Evolutionary conservation across 345 rosid species (phyloP).

Genomic region (Excoecaria agallocha): DNA sequence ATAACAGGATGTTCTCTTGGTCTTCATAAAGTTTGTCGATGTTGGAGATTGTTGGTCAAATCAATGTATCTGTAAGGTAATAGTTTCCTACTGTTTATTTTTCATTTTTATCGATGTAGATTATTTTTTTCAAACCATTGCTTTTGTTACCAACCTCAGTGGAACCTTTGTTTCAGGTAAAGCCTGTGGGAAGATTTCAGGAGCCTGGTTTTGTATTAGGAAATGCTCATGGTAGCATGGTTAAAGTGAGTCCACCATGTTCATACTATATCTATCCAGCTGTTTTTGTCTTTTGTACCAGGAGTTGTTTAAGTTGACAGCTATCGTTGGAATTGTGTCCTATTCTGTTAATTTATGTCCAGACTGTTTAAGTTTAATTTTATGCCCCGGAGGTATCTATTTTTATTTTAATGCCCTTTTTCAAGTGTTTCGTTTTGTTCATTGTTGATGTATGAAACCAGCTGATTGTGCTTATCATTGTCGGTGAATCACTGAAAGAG

Average conservation of each 20-base stretch:
- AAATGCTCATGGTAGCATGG: slow-evolving; percentile 10
- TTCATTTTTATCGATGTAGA: background rate
- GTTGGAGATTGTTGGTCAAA: slow-evolving; percentile 31
- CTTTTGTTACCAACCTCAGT: slow-evolving; percentile 1
- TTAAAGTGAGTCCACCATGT: slow-evolving; percentile 10
- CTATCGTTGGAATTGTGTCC: background rate
- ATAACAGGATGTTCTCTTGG: background rate
- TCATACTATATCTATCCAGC: background rate
- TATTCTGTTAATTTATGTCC: background rate
- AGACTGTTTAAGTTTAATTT: background rate
- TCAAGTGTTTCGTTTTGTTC: background rate
- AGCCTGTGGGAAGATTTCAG: slow-evolving; percentile 15
- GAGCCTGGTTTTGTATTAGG: slow-evolving; percentile 18
- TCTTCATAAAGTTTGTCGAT: slow-evolving; percentile 7
- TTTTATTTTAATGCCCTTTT: background rate
- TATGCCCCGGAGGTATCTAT: background rate
- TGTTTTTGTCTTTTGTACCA: slow-evolving; percentile 5
- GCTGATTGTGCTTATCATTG: background rate
- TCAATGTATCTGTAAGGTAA: slow-evolving; percentile 35
- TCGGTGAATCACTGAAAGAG: too few species aligned
- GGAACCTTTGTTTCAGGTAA: slow-evolving; percentile 21
- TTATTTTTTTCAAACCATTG: background rate
- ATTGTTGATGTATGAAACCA: background rate
- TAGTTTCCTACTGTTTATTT: background rate
- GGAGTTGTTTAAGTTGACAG: slow-evolving; percentile 4